These are phyloP conservation scores for Monilinia vaccinii-corymbosi DNA, from an alignment of 2,329 filamentous ascomycete genomes.

Conservation along the genomic window DNA sequence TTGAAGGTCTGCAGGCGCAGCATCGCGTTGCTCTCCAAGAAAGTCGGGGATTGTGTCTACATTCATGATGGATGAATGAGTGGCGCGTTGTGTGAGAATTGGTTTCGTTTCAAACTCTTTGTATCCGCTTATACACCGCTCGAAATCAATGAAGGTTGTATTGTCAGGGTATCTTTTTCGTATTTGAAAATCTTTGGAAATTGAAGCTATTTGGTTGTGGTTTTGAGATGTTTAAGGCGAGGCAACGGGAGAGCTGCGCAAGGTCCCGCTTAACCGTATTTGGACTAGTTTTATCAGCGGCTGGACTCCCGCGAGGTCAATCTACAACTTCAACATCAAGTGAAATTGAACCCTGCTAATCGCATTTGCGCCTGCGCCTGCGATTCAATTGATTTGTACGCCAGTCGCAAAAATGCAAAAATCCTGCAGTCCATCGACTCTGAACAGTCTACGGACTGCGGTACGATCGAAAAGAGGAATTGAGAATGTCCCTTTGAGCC, in stretches of 20 bases:
- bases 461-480: constrained; percentile 40
- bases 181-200: background rate
- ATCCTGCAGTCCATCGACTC: constrained; percentile 34
- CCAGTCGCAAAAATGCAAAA: constrained; percentile 31
- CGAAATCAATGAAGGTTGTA: background rate
- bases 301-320: constrained; percentile 10
- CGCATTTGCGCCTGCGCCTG: constrained; percentile 7
- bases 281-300: constrained; percentile 4
- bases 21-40: constrained; percentile 80
- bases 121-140: background rate
- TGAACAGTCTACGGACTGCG: constrained; percentile 49
- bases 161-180: constrained; percentile 4
- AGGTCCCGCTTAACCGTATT: constrained; percentile 4
- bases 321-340: constrained; percentile 12
- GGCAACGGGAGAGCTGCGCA: constrained; percentile 11
- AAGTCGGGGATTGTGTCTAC: constrained; percentile 85
- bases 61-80: constrained; percentile 51
- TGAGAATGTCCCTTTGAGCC: constrained; percentile 37
- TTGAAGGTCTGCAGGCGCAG: constrained; percentile 80
- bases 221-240: constrained; percentile 11
- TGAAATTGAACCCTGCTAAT: constrained; percentile 11
- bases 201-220: constrained; percentile 4
- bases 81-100: background rate
- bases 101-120: background rate
- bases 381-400: constrained; percentile 19